Evolutionary conservation across 805 yeast species (phyloP), one percentile per base, ranked within the genome.

Genomic region (Kodamaea fukazawae): DNA sequence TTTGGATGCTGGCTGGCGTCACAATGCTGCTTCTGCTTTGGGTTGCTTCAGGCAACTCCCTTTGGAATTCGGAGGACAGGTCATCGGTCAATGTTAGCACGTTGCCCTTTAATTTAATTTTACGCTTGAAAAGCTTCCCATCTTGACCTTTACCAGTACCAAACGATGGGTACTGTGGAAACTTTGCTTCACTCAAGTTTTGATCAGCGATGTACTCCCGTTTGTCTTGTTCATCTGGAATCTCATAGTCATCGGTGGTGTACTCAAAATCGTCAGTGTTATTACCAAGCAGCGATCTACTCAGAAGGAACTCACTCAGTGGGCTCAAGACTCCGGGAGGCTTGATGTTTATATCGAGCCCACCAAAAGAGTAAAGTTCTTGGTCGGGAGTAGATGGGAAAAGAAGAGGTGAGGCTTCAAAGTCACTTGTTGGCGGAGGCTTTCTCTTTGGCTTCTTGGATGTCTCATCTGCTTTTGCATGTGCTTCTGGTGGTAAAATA

Each of bases 81-180:
- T 32, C 34, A 3, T 16, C 35, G 18, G 20, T 20, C 20, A 37
- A 22, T 8, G 25, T 30, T n/a, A 37, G 32, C 13, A 31, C 34
- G 6, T 29, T 37, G 17, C 31, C 35, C 27, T 17, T 31, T 4
- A 25, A 12, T 7, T 16, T 56, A 31, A 41, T 34, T 39, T 45
- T 50, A 32, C 49, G 43, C 40, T 55, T 57, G 51, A 61, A 56
- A 15, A 44, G 43, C 30, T 46, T 47, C 40, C 45, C 43, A 2
- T 37, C 40, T 4, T 10, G 31, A 5, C 27, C 27, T 7, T 30
- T 29, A 14, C 31, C 20, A 12, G 18, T 16, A 3, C 17, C 26
- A 15, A 37, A 23, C 7, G 40, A 60, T 2, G 73, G 71, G 38
- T 61, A 67, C 41, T 58, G 61, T 1, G 71, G 71, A 12, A 67